Evolutionary conservation across 169 alveolate species (phyloP), one percentile per base, ranked within the genome.

Genomic region (Amoebophrya sp.): DNA sequence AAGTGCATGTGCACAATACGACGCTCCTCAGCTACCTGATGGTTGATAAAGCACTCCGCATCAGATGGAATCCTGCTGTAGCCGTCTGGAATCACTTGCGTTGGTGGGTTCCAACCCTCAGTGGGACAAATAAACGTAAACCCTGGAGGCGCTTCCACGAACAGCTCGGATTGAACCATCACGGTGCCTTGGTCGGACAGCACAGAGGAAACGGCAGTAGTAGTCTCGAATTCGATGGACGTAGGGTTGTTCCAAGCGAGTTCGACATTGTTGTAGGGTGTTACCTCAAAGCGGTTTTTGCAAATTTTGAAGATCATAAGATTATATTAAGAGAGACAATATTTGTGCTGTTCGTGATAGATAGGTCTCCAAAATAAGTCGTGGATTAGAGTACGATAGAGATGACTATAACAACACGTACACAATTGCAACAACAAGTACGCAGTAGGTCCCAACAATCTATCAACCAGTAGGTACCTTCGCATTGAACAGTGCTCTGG

Each of bases 191-290:
- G 91, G 2, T 65, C 83, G 65, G 91, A 40, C 65, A 41, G 36
- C 0, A 89, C 26, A 29, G 92, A 41, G 3, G 41, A 6, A 36
- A 90, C 92, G 26, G 53, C 92, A 41, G 53, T 41, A 41, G 92
- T 41, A 41, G 92, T 34, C 78, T 90, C 92, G 78, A 90, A 90
- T 41, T 41, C 40, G 10, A 90, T 41, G 36, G 92, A 41, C 12
- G 92, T 90, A 1, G 92, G 92, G 41, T 90, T 90, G 53, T 90
- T 65, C 92, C 92, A 90, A 3, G 92, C 92, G 41, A 41, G 83
- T n/a, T 90, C 92, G 83, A 90, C 92, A 29, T 53, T 29, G 92
- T 38, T 90, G 92, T 90, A 90, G n/a, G 92, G 41, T 0, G 77
- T 41, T 29, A 90, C 78, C 40, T n/a, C n/a, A n/a, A n/a, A n/a